Base-by-base conservation (phyloP, 768 basidiomycete genomes). In the Cubamyces sp. region DNA sequence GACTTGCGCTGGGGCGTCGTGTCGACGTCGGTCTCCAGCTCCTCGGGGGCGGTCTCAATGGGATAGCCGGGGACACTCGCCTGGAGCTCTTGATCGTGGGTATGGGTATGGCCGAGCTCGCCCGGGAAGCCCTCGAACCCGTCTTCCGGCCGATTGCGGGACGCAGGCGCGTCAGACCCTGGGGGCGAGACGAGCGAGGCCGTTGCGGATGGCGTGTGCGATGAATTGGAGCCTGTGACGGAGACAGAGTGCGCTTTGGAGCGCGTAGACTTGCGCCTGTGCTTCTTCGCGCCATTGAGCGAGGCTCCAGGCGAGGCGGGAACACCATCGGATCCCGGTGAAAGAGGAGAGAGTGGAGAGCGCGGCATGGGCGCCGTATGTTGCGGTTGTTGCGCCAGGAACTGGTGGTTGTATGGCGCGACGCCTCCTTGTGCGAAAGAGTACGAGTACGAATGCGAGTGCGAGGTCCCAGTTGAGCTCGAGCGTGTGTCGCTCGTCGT, bases 381-480 rank as follows among this genome's bases (percentile, higher is more conserved):
- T 19, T 71, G 73, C 14, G 64, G 48, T 19, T 53, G 54, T 23
- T 73, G 74, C 12, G 67, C 62, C 34, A 65, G 50, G 40, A 67
- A 71, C 40, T 68, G 66, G 45, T 72, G 69, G 51, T 71, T 69
- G 55, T 74, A 73, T n/a, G 55, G 66, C 41, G 69, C 53, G 3
- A 58, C 42, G 50, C 54, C 63, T 14, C 21, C 50, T 26, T n/a
- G 28, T 30, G n/a, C 51, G 23, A 28, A n/a, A 6, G 45, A 16
- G 46, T 43, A 56, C 9, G 70, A 57, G 54, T 49, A 67, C 54
- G 70, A 68, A 34, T 67, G 63, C 25, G 80, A 79, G 26, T 74
- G 48, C 0, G 84, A 85, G 4, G 82, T 49, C 9, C 54, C 73
- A 4, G 87, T 86, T 0, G 87, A 87, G 34, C 83, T 81, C 3